Evolutionary conservation across 2,329 filamentous ascomycete species (phyloP).

Genomic region (Phialophora chinensis): DNA sequence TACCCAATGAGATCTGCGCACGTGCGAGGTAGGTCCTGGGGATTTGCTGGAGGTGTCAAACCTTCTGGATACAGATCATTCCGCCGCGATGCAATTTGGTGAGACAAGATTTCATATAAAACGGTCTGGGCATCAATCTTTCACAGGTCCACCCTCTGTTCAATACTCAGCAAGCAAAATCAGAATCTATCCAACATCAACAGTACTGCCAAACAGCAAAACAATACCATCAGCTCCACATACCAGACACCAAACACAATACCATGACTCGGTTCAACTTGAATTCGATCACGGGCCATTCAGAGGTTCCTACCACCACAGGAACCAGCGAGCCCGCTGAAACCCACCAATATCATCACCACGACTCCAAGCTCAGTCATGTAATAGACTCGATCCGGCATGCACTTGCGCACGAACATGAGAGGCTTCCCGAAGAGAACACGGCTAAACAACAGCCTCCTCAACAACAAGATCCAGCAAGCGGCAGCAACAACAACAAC

Average conservation of each 20-base stretch:
- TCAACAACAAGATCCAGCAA: slow-evolving; percentile 8
- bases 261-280: slow-evolving; percentile 23
- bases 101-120: background rate
- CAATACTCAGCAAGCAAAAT: slow-evolving; percentile 4
- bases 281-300: slow-evolving; percentile 5
- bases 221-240: background rate
- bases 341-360: slow-evolving; percentile 1
- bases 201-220: slow-evolving; percentile 6
- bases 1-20: background rate
- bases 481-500: background rate
- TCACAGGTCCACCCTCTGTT: background rate
- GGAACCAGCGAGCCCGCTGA: slow-evolving; percentile 4
- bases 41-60: background rate
- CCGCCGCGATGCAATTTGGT: background rate
- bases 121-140: background rate
- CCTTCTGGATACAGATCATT: background rate
- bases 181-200: background rate
- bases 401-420: slow-evolving; percentile 29
- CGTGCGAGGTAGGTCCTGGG: background rate
- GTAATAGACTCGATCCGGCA: slow-evolving; percentile 30
- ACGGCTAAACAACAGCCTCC: slow-evolving; percentile 10
- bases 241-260: background rate
- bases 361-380: slow-evolving; percentile 29
- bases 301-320: background rate
- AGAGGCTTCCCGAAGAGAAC: slow-evolving; percentile 13